phyloP scores from a whole-genome alignment of 2,329 filamentous ascomycete species.

The Penicillium sp. region DNA sequence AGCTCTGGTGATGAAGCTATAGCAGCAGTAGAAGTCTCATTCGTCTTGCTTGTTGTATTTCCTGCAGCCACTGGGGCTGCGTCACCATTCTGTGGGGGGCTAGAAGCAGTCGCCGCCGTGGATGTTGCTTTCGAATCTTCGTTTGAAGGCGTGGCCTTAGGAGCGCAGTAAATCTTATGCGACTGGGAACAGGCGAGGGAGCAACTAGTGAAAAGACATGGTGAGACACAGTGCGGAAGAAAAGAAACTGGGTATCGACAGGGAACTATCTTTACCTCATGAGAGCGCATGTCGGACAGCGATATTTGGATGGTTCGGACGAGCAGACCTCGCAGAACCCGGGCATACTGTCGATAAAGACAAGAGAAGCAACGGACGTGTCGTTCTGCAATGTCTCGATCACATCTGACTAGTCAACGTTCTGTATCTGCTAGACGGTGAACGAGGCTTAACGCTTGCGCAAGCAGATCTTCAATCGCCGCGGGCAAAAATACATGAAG shows the following conservation, averaged over 20 bases:
- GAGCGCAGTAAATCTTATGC: slow-evolving; percentile 49
- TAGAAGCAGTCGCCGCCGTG: slow-evolving; percentile 8
- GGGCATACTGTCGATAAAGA: slow-evolving; percentile 31
- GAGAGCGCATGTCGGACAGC: slow-evolving; percentile 44
- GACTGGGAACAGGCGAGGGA: slow-evolving; percentile 51
- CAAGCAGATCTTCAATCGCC: background rate
- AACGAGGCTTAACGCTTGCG: background rate
- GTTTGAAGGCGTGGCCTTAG: slow-evolving; percentile 30
- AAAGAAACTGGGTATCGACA: background rate
- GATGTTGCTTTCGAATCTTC: slow-evolving; percentile 20
- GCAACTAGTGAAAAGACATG: slow-evolving; percentile 39
- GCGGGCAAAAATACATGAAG: slow-evolving; percentile 3
- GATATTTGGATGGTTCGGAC: slow-evolving; percentile 43
- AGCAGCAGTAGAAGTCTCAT: slow-evolving; percentile 17
- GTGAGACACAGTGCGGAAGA: background rate
- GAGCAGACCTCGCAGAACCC: slow-evolving; percentile 44
- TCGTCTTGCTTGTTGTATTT: slow-evolving; percentile 5
- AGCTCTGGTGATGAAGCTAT: slow-evolving; percentile 39
- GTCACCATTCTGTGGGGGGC: slow-evolving; percentile 13
- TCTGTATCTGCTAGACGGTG: background rate
- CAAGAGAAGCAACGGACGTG: background rate
- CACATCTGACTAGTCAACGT: slow-evolving; percentile 23
- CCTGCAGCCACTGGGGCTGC: slow-evolving; percentile 13
- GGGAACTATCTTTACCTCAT: slow-evolving; percentile 38
- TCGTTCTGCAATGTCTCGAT: slow-evolving; percentile 15